Percentiles rank a stretch among this genome's conserved stretches.
phyloP scores from a whole-genome alignment of 768 basidiomycete genomes.

The Kwoniella heveanensis region DNA sequence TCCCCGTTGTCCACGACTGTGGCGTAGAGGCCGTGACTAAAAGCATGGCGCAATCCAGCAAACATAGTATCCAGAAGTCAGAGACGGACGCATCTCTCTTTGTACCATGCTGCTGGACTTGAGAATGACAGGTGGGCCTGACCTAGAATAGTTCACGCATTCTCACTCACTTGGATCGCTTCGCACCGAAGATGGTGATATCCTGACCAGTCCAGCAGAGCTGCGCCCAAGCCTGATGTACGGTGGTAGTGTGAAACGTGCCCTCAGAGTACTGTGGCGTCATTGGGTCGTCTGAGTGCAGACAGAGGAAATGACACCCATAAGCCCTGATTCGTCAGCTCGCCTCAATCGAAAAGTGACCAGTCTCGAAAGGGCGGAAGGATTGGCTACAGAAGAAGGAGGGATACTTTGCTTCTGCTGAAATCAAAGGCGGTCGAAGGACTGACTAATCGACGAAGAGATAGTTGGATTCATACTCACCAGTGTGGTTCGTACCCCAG shows the following conservation, averaged over 20 bases:
- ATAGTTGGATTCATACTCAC: conserved; percentile 7
- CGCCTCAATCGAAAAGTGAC: background rate
- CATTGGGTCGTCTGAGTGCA: conserved; percentile 8
- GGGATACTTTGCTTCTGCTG: too few relatives aligned
- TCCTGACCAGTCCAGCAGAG: conserved; percentile 24
- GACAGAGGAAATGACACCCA: too few relatives aligned
- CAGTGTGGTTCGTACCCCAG: conserved; percentile 18
- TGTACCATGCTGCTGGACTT: too few relatives aligned
- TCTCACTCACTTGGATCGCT: conserved; percentile 27
- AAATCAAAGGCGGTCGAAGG: too few relatives aligned
- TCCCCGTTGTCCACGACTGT: conserved; percentile 12
- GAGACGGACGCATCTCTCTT: too few relatives aligned
- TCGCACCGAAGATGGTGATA: conserved; percentile 19
- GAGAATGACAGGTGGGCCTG: too few relatives aligned
- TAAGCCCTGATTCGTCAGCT: too few relatives aligned
- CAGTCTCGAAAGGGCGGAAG: background rate
- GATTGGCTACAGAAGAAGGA: too few relatives aligned
- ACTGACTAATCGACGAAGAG: too few relatives aligned
- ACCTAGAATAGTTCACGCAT: too few relatives aligned
- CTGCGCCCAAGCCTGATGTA: conserved; percentile 17
- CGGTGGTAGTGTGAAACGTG: conserved; percentile 22
- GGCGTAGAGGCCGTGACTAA: conserved; percentile 24
- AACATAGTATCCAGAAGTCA: too few relatives aligned
- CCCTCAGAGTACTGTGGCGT: conserved; percentile 17
- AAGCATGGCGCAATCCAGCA: too few relatives aligned